Evolutionary conservation across 306 rosid genomes (phyloP), one percentile per base, ranked within the genome.

Genomic region (Leucaena leucocephala): DNA sequence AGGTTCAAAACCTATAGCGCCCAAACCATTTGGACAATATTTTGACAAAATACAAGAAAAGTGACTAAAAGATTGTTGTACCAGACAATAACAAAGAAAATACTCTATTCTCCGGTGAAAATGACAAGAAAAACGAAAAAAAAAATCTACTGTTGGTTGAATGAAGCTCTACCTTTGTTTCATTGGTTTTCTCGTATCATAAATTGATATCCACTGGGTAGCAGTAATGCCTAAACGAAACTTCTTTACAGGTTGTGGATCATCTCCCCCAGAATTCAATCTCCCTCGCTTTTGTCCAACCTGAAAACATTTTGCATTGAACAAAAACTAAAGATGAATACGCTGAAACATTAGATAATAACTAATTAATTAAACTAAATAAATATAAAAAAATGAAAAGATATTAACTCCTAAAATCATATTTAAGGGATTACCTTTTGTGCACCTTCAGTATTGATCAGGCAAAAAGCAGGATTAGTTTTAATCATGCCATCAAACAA

Each of bases 251-350:
- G 97, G 95, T 80, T 88, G 97, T 74, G 92, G 89, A 62, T 94
- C 98, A 73, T 46, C 16, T 46, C 90, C 94, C 59, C 90, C 95
- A 44, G 76, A 69, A 80, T 88, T 92, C 86, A 91, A 74, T 86
- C 98, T 91, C 78, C 95, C 92, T 59, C 97, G 91, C 75, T 94
- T 94, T 87, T 94, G 98, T 64, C 98, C 98, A 90, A 94, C 98
- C 91, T 92, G 90, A 75, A 83, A 83, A 80, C 84, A 19, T 79
- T 67, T 71, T 64, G 64, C 52, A 17, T 54, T 11, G 34, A 66
- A 63, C 27, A 52, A 44, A 61, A 9, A 62, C 35, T 62, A 12
- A 7, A 0, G 76, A 76, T 66, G 55, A 84, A 72, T 36, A 42
- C 68, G 42, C 58, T 2, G 11, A 38, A 16, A 35, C 13, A 21